Evolutionary conservation across 2,329 filamentous ascomycete species (phyloP).

Genomic region (Apiospora koreana): DNA sequence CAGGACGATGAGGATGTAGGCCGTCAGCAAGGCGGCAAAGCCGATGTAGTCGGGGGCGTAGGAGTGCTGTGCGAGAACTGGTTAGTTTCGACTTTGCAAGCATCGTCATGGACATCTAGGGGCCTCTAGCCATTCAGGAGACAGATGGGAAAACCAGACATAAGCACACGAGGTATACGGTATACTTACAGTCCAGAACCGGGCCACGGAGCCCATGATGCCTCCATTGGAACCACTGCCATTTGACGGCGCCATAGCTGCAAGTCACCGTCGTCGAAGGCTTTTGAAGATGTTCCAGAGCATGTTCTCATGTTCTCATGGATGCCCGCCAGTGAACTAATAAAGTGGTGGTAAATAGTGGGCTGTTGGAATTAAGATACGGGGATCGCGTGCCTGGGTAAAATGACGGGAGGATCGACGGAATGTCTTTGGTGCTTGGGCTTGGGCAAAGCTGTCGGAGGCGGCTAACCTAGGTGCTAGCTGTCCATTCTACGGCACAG

Average conservation of each 20-base stretch:
- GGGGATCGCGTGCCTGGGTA: neutral
- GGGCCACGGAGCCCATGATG: conserved; percentile 35
- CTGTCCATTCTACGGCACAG: neutral
- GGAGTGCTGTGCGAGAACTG: conserved; percentile 58
- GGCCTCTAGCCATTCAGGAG: neutral
- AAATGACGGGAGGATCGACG: conserved; percentile 4
- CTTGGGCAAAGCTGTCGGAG: too few species aligned
- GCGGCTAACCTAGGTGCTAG: too few species aligned
- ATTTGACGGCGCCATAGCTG: conserved; percentile 39
- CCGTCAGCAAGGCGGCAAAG: conserved; percentile 67
- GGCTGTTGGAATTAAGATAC: conserved; percentile 6
- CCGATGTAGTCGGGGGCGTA: conserved; percentile 90
- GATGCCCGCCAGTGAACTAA: neutral
- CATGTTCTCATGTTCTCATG: conserved; percentile 39
- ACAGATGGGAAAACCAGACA: neutral
- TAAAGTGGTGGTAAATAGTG: conserved; percentile 3
- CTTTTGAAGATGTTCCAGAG: conserved; percentile 37
- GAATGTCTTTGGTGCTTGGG: neutral
- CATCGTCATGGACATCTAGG: neutral
- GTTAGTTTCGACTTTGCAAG: conserved; percentile 3
- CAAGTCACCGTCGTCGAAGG: conserved; percentile 45
- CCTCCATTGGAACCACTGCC: conserved; percentile 21
- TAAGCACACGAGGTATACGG: neutral
- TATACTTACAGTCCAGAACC: conserved; percentile 49
- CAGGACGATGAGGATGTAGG: conserved; percentile 68